phyloP scores from a whole-genome alignment of 2,329 filamentous ascomycete species.

The Didymella keratinophila region DNA sequence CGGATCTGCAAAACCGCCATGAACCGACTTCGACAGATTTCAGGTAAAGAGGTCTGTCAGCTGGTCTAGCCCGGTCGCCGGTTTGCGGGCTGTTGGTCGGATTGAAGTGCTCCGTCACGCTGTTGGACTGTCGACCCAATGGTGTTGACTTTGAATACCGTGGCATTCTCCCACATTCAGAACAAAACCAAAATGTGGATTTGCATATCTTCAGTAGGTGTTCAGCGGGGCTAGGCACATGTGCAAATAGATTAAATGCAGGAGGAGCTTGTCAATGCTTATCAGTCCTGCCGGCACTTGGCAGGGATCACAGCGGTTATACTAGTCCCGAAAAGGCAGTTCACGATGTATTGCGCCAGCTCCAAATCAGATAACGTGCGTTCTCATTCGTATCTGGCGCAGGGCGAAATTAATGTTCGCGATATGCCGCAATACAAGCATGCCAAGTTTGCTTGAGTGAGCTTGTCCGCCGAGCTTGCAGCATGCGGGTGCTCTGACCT shows the following conservation, averaged over 20 bases:
- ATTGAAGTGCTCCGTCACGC: neutral
- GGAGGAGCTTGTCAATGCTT: slow-evolving; percentile 21
- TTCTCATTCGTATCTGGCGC: neutral
- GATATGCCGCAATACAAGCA: neutral
- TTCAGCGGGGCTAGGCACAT: neutral
- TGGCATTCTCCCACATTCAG: neutral
- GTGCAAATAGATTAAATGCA: slow-evolving; percentile 4
- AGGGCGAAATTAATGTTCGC: neutral
- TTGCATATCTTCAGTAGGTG: neutral
- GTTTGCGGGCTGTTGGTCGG: neutral
- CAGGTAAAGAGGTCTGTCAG: too few relatives aligned
- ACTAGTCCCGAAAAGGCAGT: slow-evolving; percentile 18
- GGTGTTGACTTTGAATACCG: neutral
- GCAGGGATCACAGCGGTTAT: slow-evolving; percentile 4
- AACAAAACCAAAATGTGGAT: neutral
- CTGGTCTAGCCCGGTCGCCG: neutral
- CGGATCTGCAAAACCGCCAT: neutral
- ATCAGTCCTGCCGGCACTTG: slow-evolving; percentile 16
- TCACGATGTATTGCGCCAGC: slow-evolving; percentile 17
- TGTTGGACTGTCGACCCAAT: neutral
- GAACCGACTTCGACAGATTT: neutral
- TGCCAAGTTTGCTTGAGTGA: slow-evolving; percentile 22
- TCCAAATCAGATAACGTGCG: slow-evolving; percentile 7
- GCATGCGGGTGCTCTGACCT: neutral
- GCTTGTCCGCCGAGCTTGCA: slow-evolving; percentile 14